Conservation (phyloP, 495 filamentous ascomycete genomes). For the Penicillium dipodomyicola region DNA sequence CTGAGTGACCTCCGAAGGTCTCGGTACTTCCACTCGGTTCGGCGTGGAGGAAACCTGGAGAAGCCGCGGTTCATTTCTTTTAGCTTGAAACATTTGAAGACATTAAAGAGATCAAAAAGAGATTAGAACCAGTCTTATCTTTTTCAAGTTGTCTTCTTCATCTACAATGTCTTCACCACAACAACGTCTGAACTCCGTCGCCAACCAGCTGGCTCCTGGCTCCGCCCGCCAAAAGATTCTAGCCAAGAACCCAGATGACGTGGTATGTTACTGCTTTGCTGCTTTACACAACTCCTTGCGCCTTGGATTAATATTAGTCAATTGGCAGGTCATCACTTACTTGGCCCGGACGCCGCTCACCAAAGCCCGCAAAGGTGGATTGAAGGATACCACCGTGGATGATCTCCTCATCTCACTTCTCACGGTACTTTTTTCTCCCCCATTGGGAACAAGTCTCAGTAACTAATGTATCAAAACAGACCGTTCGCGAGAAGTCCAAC, state of each 20-base stretch:
- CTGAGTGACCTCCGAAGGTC: neutral
- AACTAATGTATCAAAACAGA: slow-evolving; percentile 24
- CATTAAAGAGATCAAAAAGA: too few species aligned
- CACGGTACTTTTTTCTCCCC: slow-evolving; percentile 52
- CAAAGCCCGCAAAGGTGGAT: slow-evolving; percentile 77
- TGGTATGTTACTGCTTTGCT: slow-evolving; percentile 30
- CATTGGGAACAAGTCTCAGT: neutral
- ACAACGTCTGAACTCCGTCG: slow-evolving; percentile 41
- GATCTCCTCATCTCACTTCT: slow-evolving; percentile 75
- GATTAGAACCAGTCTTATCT: neutral
- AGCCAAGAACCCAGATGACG: slow-evolving; percentile 44
- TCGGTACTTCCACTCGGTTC: slow-evolving; percentile 31
- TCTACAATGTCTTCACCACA: slow-evolving; percentile 44
- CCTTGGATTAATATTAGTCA: too few species aligned
- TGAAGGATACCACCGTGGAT: slow-evolving; percentile 90
- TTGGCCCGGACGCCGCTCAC: slow-evolving; percentile 75
- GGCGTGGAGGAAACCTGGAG: neutral
- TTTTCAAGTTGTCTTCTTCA: neutral
- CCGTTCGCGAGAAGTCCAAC: slow-evolving; percentile 66
- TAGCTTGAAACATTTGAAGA: neutral
- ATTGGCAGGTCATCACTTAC: slow-evolving; percentile 72
- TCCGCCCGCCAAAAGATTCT: slow-evolving; percentile 36
- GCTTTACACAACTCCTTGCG: too few species aligned
- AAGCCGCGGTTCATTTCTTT: slow-evolving; percentile 18
- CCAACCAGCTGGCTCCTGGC: slow-evolving; percentile 36